Conservation (phyloP, 2,329 filamentous ascomycete species). For the Endothia cerciana region DNA sequence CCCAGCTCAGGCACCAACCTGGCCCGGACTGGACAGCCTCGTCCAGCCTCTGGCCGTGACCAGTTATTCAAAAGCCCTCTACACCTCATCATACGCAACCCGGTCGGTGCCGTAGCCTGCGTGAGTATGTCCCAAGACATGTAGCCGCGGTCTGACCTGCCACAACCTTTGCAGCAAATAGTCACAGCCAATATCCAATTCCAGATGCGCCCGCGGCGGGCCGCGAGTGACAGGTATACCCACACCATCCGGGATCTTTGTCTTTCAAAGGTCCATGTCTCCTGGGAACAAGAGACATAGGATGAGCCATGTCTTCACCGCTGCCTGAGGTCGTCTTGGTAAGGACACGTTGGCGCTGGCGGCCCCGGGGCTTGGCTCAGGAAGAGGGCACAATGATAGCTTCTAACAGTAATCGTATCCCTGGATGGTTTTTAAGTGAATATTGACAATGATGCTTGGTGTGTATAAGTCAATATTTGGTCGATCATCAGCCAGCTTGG, state of each 20-base stretch:
- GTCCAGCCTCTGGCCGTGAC: not conserved
- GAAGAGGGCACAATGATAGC: not conserved
- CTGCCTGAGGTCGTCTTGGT: not conserved
- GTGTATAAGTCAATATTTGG: no score
- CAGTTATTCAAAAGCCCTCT: constrained; percentile 11
- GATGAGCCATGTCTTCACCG: not conserved
- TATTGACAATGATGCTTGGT: no score
- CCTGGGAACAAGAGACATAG: constrained; percentile 35
- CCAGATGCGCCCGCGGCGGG: constrained; percentile 40
- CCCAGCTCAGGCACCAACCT: constrained; percentile 7
- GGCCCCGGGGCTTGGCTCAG: no score
- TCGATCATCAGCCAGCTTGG: no score
- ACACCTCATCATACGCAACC: not conserved
- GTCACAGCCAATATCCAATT: constrained; percentile 37
- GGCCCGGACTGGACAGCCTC: not conserved
- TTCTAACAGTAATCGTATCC: not conserved
- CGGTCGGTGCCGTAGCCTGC: constrained; percentile 29
- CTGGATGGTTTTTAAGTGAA: not conserved
- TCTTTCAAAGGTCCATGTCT: constrained; percentile 36
- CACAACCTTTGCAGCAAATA: constrained; percentile 38
- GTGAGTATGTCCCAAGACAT: constrained; percentile 45
- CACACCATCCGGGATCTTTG: constrained; percentile 32
- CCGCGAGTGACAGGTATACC: constrained; percentile 43
- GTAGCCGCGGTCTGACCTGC: constrained; percentile 38
- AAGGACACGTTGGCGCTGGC: not conserved